Evolutionary conservation across 2,329 filamentous ascomycete genomes (phyloP).

Genomic region (Teratosphaeria destructans): DNA sequence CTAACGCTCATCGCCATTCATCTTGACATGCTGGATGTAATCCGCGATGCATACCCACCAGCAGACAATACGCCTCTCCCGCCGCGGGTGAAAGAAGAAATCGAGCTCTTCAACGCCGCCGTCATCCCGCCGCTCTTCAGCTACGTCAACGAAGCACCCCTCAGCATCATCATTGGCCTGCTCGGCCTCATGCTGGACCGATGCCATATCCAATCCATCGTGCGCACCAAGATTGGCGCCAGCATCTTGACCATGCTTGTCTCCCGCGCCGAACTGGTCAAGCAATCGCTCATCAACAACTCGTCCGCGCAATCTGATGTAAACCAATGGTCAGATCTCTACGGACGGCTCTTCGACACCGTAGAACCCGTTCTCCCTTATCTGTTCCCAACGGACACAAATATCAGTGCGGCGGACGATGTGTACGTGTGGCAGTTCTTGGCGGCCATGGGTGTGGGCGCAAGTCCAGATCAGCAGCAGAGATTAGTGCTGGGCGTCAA

Average conservation of each 20-base stretch:
- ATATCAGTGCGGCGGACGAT: slow-evolving; percentile 58
- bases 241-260: slow-evolving; percentile 89
- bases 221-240: slow-evolving; percentile 77
- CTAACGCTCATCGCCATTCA: slow-evolving; percentile 93
- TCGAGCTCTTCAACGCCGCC: slow-evolving; percentile 78
- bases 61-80: slow-evolving; percentile 65
- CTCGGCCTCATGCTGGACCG: slow-evolving; percentile 73
- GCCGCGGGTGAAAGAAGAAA: slow-evolving; percentile 71
- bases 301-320: slow-evolving; percentile 45
- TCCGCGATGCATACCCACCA: slow-evolving; percentile 63
- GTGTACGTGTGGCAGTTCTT: slow-evolving; percentile 98
- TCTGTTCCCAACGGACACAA: slow-evolving; percentile 87
- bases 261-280: slow-evolving; percentile 85
- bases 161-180: slow-evolving; percentile 84
- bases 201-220: slow-evolving; percentile 73
- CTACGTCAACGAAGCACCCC: slow-evolving; percentile 80
- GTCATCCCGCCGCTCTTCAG: slow-evolving; percentile 85
- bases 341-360: slow-evolving; percentile 76
- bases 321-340: slow-evolving; percentile 73
- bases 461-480: slow-evolving; percentile 89
- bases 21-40: slow-evolving; percentile 82
- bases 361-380: slow-evolving; percentile 74
- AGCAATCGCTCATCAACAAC: slow-evolving; percentile 54
- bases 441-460: slow-evolving; percentile 86
- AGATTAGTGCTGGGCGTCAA: slow-evolving; percentile 90